Evolutionary conservation across 2,329 filamentous ascomycete genomes (phyloP).

Genomic region (Verticillium nubilum): DNA sequence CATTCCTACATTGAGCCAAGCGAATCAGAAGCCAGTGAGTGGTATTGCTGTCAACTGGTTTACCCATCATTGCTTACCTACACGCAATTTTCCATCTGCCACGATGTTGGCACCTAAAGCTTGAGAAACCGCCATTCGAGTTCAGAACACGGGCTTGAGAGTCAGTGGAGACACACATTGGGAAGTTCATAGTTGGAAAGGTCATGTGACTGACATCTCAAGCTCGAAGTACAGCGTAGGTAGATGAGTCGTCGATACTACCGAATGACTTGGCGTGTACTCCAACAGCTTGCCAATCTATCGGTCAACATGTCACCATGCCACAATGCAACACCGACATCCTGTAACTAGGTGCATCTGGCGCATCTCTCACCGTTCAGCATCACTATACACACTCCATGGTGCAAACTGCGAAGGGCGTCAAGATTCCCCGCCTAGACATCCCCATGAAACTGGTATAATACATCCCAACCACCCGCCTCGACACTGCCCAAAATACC

Average conservation of each 20-base stretch:
- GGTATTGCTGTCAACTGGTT: not conserved
- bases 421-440: not conserved
- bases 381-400: not conserved
- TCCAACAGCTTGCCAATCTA: too few relatives aligned
- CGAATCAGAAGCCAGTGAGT: not conserved
- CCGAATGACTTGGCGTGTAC: too few relatives aligned
- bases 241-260: too few relatives aligned
- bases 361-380: not conserved
- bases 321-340: too few relatives aligned
- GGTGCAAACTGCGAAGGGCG: not conserved
- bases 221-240: too few relatives aligned
- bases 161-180: too few relatives aligned
- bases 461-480: not conserved
- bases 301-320: too few relatives aligned
- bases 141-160: too few relatives aligned
- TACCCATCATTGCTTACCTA: not conserved
- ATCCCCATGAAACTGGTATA: not conserved
- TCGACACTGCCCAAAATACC: not conserved
- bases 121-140: not conserved
- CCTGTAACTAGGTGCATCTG: not conserved
- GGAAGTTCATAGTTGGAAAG: too few relatives aligned
- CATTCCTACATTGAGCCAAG: not conserved
- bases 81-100: not conserved
- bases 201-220: too few relatives aligned
- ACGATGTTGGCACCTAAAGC: not conserved